A percentile compares a stretch with the other conserved stretches of the same genome.
Evolutionary conservation across 805 yeast species (phyloP).

Genomic region (Barnettozyma sucrosica): DNA sequence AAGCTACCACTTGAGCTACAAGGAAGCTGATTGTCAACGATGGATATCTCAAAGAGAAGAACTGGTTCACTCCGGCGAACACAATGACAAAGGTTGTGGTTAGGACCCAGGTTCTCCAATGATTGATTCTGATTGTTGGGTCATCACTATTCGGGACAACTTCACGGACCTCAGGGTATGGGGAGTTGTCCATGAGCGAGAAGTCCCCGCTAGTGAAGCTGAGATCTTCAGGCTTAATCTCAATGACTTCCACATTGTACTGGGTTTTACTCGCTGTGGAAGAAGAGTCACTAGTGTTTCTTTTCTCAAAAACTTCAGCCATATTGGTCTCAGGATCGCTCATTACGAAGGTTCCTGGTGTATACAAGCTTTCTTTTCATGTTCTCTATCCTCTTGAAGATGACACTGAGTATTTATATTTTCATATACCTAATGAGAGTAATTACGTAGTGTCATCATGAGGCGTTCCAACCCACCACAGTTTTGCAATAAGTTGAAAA

Average conservation of each 20-base stretch:
- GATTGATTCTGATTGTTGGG: slow-evolving; percentile 40
- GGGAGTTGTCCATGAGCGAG: slow-evolving; percentile 32
- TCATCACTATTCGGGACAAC: slow-evolving; percentile 51
- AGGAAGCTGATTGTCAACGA: slow-evolving; percentile 40
- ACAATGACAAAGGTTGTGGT: slow-evolving; percentile 44
- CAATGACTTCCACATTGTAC: background rate
- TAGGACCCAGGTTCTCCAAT: slow-evolving; percentile 49
- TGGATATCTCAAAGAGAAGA: slow-evolving; percentile 49
- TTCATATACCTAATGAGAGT: background rate
- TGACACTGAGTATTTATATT: background rate
- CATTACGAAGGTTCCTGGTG: too few relatives aligned
- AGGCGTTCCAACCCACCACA: background rate
- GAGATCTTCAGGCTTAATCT: background rate
- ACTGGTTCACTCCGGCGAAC: slow-evolving; percentile 51
- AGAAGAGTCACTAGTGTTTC: background rate
- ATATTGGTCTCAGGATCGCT: background rate
- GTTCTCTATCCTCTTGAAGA: too few relatives aligned
- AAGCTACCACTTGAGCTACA: slow-evolving; percentile 49
- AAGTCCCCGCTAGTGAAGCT: background rate
- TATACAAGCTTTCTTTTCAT: too few relatives aligned
- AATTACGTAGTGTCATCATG: background rate
- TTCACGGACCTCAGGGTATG: slow-evolving; percentile 61
- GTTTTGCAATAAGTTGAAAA: background rate
- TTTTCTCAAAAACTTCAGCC: background rate
- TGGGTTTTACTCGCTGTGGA: background rate